Evolutionary conservation across 2,329 filamentous ascomycete genomes (phyloP), one percentile per base, ranked within the genome.

Genomic region (Podosphaera fusca): DNA sequence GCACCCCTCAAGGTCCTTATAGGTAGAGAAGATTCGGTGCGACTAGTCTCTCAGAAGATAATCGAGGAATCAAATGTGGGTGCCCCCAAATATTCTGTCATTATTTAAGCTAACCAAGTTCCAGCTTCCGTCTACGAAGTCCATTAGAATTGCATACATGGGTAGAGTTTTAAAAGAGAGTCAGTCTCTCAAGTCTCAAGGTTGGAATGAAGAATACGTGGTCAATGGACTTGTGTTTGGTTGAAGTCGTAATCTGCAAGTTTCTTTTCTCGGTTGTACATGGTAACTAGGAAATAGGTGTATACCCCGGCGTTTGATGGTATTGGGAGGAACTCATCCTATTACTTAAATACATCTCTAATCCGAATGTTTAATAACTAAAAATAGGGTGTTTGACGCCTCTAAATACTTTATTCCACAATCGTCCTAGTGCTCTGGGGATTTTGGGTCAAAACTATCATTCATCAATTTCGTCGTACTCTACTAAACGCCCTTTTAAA

Each of bases 91-190:
- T 56, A 50, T 53, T 31, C 30, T 33, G 36, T 46, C 49, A 31
- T 46, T n/a, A 7, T 35, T 33, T 57, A 29, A 49, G 12, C 55
- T 60, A 55, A 61, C 14, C 21, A 4, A 21, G 8, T 12, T 50
- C 6, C 45, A 67, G 83, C 71, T 89, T 36, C 68, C 75, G 1
- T 66, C 72, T 6, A 72, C 71, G 50, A 79, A 78, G 60, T 77
- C 74, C 53, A 73, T 95, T 55, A 79, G 80, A 56, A 77, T 95
- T 59, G 82, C 80, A 29, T 94, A 94, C 67, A 76, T 92, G 69
- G 89, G 89, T 62, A 87, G 81, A 66, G 78, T 89, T 55, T 75
- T 95, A 51, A 80, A 81, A 61, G 85, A 90, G 61, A 74, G 75
- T 56, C 67, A 77, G 29, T 75, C 82, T 0, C 71, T 95, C 21